Evolutionary conservation across 1,284 basidiomycete genomes (phyloP), one percentile per base, ranked within the genome.

Genomic region (Gyrodon tennesseensis): DNA sequence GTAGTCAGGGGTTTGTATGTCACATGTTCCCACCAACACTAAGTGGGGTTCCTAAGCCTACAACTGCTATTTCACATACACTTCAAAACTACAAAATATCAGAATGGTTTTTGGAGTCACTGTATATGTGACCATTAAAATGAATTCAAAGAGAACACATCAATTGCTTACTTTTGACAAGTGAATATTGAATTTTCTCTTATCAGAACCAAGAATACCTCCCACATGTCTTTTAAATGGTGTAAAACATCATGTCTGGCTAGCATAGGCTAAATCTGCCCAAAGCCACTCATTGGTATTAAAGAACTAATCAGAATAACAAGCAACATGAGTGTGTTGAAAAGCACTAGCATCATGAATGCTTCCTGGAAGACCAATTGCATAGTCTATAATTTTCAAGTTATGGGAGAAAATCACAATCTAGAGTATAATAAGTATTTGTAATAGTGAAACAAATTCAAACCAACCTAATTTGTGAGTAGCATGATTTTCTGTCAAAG

Each of bases 331-430:
- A 31, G 12, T 29, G 6, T 56, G 18, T 31, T 16, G 12, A 43
- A 56, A 56, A 31, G 40, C 7, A 31, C 54, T 56, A 16, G 54
- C 54, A 56, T 40, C 27, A 55, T 55, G 25, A 2, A 55, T 21
- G 11, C 53, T 40, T 27, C 25, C 53, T 12, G 37, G n/a, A 55
- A 55, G 53, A 27, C n/a, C 53, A 40, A 55, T 55, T 2, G 7
- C 37, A 55, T 55, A 55, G 25, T 55, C 53, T 25, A 40, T 37
- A 18, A 55, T 27, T 19, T 21, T 55, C n/a, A 55, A 13, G 7
- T 55, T 55, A 16, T 55, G 37, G 13, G 37, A 37, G 13, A 55
- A 18, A 27, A 40, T 55, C 0, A 40, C 2, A 8, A 55, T 8
- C 53, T 55, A 49, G 18, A 19, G 29, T 16, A 46, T 46, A 5